Evolutionary conservation across 768 basidiomycete species (phyloP), one percentile per base, ranked within the genome.

Genomic region (Chalciporus chontae): DNA sequence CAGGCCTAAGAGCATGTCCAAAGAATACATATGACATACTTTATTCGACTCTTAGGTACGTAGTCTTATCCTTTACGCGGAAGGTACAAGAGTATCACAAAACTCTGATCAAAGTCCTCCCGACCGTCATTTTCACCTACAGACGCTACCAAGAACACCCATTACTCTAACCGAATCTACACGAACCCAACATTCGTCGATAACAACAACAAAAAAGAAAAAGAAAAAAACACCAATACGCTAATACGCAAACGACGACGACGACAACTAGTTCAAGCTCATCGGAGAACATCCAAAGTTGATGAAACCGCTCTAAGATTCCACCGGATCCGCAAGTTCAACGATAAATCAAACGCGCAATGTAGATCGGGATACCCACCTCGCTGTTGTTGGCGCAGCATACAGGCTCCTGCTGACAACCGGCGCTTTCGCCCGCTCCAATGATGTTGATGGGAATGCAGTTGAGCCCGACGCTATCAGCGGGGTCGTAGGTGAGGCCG

Each of bases 221-320:
- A 32, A 46, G 47, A 37, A 40, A 15, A 15, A 19, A 34, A 21
- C 21, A 21, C 21, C 21, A 4, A 2, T 21, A 19, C 29, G 17
- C 52, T 14, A 15, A n/a, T 15, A 27, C 18, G 17, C 15, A 26
- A 2, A 44, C 34, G 19, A 46, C 43, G 38, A 48, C 18, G 21
- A 21, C n/a, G 23, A 32, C 26, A n/a, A n/a, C 54, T 54, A 62
- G 54, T 59, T 62, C 13, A 62, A 24, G 36, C 62, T 14, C 7
- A 57, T 21, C 37, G 62, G 62, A 45, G 62, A 65, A 54, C 62
- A 65, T 21, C 60, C 62, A 4, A 64, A 0, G 37, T 59, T 62
- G 50, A 65, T 15, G 4, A 34, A 34, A 17, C 62, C 62, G 0
- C 5, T 32, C 62, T 63, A 13, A 8, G n/a, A 40, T 36, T 23